Conservation (phyloP, 805 yeast species). For the Metschnikowia similis region DNA sequence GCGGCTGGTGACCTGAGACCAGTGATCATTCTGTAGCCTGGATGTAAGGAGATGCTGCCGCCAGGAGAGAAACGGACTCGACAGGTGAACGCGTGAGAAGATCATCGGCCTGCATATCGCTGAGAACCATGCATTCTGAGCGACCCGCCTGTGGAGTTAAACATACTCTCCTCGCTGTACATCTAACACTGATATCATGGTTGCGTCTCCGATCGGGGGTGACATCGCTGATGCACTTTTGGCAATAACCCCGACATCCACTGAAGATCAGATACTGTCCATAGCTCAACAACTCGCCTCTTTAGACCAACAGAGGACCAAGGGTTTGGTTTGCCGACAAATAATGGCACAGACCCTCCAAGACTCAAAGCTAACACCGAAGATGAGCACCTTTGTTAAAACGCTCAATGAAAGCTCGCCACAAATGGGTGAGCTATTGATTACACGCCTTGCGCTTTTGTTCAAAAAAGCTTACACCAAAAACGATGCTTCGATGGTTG, state of each 20-base stretch:
- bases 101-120: neutral
- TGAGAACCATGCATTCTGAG: neutral
- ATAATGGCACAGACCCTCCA: constrained; percentile 51
- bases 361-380: constrained; percentile 38
- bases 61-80: neutral
- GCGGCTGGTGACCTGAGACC: neutral
- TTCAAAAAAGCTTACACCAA: constrained; percentile 48
- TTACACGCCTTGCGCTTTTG: constrained; percentile 49
- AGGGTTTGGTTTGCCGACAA: constrained; percentile 55
- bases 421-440: constrained; percentile 56
- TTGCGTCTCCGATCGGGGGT: neutral
- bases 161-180: neutral
- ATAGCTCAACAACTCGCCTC: neutral
- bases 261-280: neutral
- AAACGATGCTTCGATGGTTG: constrained; percentile 32
- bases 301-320: constrained; percentile 3
- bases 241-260: neutral
- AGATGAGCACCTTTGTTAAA: constrained; percentile 55
- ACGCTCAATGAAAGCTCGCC: constrained; percentile 67
- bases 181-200: neutral
- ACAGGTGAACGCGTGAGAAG: neutral
- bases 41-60: neutral
- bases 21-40: neutral
- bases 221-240: neutral
- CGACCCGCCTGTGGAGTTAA: neutral